Evolutionary conservation across 1,284 basidiomycete species (phyloP).

Genomic region (Ceratobasidium sp.): DNA sequence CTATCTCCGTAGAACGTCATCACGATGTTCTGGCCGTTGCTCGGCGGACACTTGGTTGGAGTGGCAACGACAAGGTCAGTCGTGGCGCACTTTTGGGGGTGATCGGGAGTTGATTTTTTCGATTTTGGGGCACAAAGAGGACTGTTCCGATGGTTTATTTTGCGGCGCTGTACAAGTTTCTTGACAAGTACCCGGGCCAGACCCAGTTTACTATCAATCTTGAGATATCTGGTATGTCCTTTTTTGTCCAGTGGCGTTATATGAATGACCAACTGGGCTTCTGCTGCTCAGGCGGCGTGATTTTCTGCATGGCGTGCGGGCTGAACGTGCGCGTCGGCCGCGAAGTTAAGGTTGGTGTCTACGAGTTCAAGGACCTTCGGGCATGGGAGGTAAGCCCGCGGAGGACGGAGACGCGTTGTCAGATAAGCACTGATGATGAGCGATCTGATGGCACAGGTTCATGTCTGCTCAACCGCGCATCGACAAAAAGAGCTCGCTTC

Average conservation of each 20-base stretch:
- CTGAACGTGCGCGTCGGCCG: conserved; percentile 22
- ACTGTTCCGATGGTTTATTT: conserved; percentile 41
- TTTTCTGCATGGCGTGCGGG: conserved; percentile 20
- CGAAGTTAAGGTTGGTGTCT: conserved; percentile 23
- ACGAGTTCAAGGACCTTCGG: conserved; percentile 21
- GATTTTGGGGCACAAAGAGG: not conserved
- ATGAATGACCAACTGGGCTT: not conserved
- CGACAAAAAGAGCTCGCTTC: conserved; percentile 16
- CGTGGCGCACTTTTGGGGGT: conserved; percentile 25
- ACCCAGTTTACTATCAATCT: conserved; percentile 47
- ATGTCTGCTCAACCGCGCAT: conserved; percentile 20
- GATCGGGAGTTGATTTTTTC: not conserved
- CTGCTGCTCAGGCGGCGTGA: conserved; percentile 33
- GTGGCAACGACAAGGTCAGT: conserved; percentile 41
- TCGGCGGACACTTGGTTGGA: conserved; percentile 43
- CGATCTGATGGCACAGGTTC: conserved; percentile 2
- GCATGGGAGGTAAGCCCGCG: conserved; percentile 12
- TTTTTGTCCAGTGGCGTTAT: conserved; percentile 10
- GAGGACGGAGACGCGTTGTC: not conserved
- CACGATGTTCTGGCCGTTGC: not conserved
- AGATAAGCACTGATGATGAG: no score
- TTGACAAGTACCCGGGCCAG: conserved; percentile 36
- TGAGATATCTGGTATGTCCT: conserved; percentile 24
- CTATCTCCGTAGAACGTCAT: not conserved
- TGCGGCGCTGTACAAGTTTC: conserved; percentile 25